Percentiles rank a stretch among this genome's conserved stretches.
These are phyloP conservation scores for Stagonosporopsis tanaceti DNA, from an alignment of 2,329 filamentous ascomycete genomes.

Conservation along the genomic window DNA sequence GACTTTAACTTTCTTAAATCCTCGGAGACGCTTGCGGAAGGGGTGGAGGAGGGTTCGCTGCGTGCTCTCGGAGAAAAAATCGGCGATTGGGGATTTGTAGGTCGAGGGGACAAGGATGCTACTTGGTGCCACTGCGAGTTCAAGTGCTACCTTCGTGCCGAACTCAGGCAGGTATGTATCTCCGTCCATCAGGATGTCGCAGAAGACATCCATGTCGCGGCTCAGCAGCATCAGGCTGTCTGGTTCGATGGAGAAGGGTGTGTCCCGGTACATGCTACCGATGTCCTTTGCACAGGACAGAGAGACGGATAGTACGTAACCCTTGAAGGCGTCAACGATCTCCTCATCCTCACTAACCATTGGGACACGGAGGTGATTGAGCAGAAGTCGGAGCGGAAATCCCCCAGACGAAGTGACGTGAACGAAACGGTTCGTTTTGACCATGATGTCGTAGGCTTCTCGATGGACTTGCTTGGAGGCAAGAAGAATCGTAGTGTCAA, in stretches of 20 bases:
- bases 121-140: constrained; percentile 19
- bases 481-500: constrained; percentile 20
- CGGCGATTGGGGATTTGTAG: constrained; percentile 8
- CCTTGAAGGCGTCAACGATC: constrained; percentile 17
- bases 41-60: constrained; percentile 28
- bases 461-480: constrained; percentile 16
- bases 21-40: constrained; percentile 22
- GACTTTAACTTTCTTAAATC: constrained; percentile 20
- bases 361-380: constrained; percentile 9
- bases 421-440: constrained; percentile 30
- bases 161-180: constrained; percentile 14
- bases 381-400: constrained; percentile 9
- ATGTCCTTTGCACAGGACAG: neutral
- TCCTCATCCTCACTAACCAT: constrained; percentile 11
- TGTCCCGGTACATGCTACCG: neutral
- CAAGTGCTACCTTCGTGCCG: constrained; percentile 7
- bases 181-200: constrained; percentile 17
- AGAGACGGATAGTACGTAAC: constrained; percentile 24
- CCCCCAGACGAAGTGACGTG: constrained; percentile 11
- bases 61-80: constrained; percentile 28
- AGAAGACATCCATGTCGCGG: constrained; percentile 23
- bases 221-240: constrained; percentile 22
- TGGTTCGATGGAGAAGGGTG: neutral
- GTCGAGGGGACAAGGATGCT: neutral
- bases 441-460: constrained; percentile 25